Evolutionary conservation across 2,329 filamentous ascomycete genomes (phyloP).

Genomic region (Thelonectria discophora): DNA sequence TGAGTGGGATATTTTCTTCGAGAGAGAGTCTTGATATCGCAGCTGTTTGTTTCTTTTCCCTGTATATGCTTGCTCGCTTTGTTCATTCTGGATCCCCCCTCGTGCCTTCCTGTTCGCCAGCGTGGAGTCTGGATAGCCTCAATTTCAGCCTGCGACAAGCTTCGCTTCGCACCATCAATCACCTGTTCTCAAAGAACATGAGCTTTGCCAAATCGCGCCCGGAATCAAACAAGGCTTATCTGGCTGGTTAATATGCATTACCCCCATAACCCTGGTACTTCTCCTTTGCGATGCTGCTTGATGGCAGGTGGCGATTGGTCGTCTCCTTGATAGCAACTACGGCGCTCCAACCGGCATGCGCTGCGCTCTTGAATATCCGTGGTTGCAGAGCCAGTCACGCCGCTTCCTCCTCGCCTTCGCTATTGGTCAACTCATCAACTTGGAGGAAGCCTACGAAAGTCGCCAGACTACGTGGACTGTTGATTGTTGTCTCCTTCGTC

Average conservation of each 20-base stretch:
- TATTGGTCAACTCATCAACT: not conserved
- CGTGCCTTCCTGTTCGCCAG: constrained; percentile 3
- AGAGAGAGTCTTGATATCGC: not conserved
- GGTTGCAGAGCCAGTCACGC: not conserved
- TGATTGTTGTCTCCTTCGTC: not conserved
- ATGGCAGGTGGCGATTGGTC: not conserved
- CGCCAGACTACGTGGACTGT: not conserved
- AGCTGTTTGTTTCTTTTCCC: not conserved
- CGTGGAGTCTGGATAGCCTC: not conserved
- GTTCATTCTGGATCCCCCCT: not conserved
- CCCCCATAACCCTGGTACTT: not conserved
- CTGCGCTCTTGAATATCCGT: not conserved
- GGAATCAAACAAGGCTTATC: not conserved
- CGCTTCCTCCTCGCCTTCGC: not conserved
- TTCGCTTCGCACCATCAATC: not conserved
- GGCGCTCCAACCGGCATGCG: not conserved
- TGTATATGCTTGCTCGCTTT: not conserved
- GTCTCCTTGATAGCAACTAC: not conserved
- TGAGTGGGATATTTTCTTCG: constrained; percentile 45
- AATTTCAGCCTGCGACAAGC: not conserved
- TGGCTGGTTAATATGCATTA: not conserved
- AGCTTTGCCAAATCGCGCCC: not conserved
- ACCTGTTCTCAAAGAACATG: not conserved
- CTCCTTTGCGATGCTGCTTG: not conserved
- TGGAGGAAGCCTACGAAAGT: no score